A percentile compares a stretch with the other conserved stretches of the same genome.
Conservation (phyloP, 257 asterid species). For the Osmanthus fragrans region DNA sequence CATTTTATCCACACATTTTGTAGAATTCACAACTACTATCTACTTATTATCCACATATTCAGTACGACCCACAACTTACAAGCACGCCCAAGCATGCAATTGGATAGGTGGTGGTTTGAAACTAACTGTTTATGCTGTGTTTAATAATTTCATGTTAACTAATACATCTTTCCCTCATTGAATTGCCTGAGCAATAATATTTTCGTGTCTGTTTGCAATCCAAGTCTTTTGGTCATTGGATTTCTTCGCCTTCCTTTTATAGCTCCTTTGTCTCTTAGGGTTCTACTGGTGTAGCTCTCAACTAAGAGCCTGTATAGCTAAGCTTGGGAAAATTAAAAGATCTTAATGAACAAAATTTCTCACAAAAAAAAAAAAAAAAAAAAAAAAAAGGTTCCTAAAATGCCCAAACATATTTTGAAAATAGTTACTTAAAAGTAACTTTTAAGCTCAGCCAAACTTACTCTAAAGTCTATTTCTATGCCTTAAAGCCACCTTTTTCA, state of each 20-base stretch:
- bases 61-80: too few relatives aligned
- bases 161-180: neutral
- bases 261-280: neutral
- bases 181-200: neutral
- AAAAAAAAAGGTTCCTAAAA: too few relatives aligned
- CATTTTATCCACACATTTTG: too few relatives aligned
- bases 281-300: neutral
- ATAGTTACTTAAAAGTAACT: neutral
- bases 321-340: neutral
- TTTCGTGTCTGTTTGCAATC: neutral
- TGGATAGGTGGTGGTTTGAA: slow-evolving; percentile 3
- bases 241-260: neutral
- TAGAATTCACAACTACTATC: too few relatives aligned
- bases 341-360: neutral
- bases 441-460: neutral
- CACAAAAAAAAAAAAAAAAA: neutral
- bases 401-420: neutral
- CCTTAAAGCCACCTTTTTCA: neutral
- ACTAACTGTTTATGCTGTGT: neutral
- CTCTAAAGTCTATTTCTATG: neutral
- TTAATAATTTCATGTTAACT: neutral
- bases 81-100: too few relatives aligned
- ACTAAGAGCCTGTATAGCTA: neutral
- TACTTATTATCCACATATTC: too few relatives aligned
- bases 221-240: neutral